These are phyloP conservation scores for Penicillium verrucosum DNA, from an alignment of 2,329 filamentous ascomycete species.

Conservation along the genomic window DNA sequence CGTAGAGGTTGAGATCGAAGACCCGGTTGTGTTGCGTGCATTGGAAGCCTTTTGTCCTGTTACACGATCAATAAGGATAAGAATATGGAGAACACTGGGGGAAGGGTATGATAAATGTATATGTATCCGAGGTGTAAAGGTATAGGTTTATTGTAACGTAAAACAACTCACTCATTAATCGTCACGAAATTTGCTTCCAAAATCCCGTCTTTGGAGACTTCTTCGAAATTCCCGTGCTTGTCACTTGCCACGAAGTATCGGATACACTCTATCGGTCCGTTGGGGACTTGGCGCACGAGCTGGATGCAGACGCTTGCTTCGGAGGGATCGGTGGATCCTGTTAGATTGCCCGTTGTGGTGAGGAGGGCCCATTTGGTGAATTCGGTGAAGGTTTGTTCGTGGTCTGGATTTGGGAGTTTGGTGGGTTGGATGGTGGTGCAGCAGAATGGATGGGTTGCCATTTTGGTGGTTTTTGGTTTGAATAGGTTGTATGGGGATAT, in stretches of 20 bases:
- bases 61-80: background rate
- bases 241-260: background rate
- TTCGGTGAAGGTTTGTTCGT: background rate
- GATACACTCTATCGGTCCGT: background rate
- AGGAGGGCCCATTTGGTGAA: constrained; percentile 1
- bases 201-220: background rate
- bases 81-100: too few relatives aligned
- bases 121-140: too few relatives aligned
- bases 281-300: background rate
- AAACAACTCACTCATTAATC: background rate
- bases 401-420: background rate
- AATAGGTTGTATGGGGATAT: background rate
- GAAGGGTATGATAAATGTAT: background rate
- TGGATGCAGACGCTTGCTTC: background rate
- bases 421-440: background rate
- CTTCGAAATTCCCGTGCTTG: background rate
- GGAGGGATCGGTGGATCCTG: background rate
- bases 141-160: background rate
- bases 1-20: background rate
- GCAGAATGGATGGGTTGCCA: background rate
- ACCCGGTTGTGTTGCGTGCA: background rate
- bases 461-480: background rate
- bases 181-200: background rate
- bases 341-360: background rate
- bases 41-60: background rate